Conservation (phyloP, 1,139 yeast genomes). For the Wickerhamomyces sp. region DNA sequence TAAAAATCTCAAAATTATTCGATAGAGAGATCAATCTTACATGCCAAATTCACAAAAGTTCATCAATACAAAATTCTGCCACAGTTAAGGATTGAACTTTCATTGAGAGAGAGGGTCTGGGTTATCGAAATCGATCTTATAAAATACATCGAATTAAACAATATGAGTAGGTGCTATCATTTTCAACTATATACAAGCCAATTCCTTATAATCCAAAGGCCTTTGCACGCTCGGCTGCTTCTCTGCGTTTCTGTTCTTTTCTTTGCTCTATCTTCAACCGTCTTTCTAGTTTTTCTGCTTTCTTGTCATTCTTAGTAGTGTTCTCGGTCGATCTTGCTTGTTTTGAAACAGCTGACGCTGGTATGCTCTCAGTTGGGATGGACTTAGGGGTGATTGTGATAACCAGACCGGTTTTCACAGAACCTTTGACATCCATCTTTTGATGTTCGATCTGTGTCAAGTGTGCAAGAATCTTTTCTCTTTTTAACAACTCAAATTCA, state of each 20-base stretch:
- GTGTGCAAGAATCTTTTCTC: slow-evolving; percentile 25
- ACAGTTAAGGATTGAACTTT: no score
- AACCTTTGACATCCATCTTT: slow-evolving; percentile 29
- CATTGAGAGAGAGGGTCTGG: no score
- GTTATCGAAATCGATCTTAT: no score
- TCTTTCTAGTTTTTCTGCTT: slow-evolving; percentile 17
- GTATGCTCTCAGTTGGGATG: slow-evolving; percentile 14
- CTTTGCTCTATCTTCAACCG: slow-evolving; percentile 18
- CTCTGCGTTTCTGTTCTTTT: slow-evolving; percentile 18
- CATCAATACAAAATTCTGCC: no score
- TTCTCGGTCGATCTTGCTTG: slow-evolving; percentile 25
- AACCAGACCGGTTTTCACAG: slow-evolving; percentile 24
- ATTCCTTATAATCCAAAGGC: no score
- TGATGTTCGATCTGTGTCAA: slow-evolving; percentile 30
- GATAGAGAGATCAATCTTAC: no score
- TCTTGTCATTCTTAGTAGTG: slow-evolving; percentile 17
- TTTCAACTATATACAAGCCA: no score
- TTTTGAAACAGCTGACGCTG: no score
- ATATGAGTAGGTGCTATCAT: no score
- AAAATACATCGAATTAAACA: no score
- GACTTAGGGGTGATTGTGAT: slow-evolving; percentile 25
- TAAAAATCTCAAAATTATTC: no score
- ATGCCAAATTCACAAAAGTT: no score
- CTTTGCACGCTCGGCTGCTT: slow-evolving; percentile 12
- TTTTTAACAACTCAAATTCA: slow-evolving; percentile 19